phyloP scores from a whole-genome alignment of 495 filamentous ascomycete genomes.

The Astrothelium subdiscretum region DNA sequence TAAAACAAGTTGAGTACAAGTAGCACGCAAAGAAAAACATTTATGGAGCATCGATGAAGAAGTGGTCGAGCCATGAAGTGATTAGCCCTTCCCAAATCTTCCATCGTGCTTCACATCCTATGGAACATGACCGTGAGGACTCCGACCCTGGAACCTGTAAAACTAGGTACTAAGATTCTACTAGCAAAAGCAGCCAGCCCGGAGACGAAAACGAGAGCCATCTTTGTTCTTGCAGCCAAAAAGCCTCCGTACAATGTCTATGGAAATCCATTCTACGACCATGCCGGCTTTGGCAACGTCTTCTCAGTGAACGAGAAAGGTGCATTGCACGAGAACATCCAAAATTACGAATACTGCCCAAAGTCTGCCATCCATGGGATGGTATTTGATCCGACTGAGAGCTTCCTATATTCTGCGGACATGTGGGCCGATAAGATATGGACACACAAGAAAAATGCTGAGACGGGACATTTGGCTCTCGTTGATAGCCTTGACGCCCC shows the following conservation, averaged over 20 bases:
- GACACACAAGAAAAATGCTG: conserved; percentile 61
- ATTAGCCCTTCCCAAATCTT: conserved; percentile 66
- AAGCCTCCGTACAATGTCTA: conserved; percentile 70
- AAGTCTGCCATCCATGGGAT: conserved; percentile 78
- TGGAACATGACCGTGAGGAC: conserved; percentile 49
- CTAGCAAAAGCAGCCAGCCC: conserved; percentile 53
- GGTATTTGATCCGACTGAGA: conserved; percentile 77
- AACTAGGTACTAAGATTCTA: background rate
- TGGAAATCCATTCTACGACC: conserved; percentile 75
- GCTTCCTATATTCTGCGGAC: conserved; percentile 77
- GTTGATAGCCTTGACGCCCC: conserved; percentile 63
- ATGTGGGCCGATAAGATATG: conserved; percentile 76
- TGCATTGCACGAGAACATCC: conserved; percentile 52
- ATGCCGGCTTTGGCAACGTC: conserved; percentile 68
- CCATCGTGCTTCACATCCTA: conserved; percentile 60
- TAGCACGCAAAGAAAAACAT: conserved; percentile 70
- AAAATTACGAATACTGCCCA: conserved; percentile 64
- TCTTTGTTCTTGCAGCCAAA: conserved; percentile 69
- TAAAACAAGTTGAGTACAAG: background rate
- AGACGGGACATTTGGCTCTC: conserved; percentile 50
- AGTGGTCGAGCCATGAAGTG: conserved; percentile 71
- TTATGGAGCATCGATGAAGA: conserved; percentile 82
- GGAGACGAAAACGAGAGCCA: conserved; percentile 70
- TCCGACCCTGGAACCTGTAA: background rate
- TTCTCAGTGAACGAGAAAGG: conserved; percentile 57